These are phyloP conservation scores for Saccharomyces hybrid DNA, from an alignment of 1,139 yeast genomes.

Conservation along the genomic window DNA sequence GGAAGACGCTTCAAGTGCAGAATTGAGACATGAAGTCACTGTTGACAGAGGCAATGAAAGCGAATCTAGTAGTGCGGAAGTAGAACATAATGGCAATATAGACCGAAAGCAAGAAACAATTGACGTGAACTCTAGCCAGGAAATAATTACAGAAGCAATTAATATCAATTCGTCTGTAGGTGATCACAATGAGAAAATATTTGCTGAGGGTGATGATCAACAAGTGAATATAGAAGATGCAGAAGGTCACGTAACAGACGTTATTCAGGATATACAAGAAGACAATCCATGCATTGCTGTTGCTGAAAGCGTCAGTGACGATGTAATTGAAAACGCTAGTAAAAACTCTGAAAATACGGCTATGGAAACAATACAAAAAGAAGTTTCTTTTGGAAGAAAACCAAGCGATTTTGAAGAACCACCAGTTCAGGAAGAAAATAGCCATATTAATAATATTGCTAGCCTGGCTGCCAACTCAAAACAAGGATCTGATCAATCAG, in stretches of 20 bases:
- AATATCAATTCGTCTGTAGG: neutral
- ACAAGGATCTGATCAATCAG: neutral
- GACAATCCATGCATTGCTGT: neutral
- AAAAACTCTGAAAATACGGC: neutral
- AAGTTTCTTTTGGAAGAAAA: neutral
- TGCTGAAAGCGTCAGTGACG: neutral
- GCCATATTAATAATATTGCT: neutral
- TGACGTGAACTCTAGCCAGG: neutral
- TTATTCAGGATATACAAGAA: neutral
- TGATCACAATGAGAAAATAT: neutral
- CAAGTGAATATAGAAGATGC: neutral
- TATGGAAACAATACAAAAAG: neutral
- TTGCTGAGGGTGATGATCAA: neutral
- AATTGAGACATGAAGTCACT: neutral
- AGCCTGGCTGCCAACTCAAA: neutral
- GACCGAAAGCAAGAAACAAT: neutral
- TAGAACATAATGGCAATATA: neutral
- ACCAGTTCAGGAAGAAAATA: neutral
- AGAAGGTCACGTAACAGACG: neutral
- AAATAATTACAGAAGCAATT: neutral
- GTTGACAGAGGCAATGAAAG: neutral
- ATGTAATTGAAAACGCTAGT: neutral
- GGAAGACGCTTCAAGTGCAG: too few relatives aligned
- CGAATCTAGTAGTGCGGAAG: neutral
- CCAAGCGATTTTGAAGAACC: neutral